A percentile compares a stretch with the other conserved stretches of the same genome.
Evolutionary conservation across 345 rosid genomes (phyloP).

Genomic region (Pugionium dolabratum): DNA sequence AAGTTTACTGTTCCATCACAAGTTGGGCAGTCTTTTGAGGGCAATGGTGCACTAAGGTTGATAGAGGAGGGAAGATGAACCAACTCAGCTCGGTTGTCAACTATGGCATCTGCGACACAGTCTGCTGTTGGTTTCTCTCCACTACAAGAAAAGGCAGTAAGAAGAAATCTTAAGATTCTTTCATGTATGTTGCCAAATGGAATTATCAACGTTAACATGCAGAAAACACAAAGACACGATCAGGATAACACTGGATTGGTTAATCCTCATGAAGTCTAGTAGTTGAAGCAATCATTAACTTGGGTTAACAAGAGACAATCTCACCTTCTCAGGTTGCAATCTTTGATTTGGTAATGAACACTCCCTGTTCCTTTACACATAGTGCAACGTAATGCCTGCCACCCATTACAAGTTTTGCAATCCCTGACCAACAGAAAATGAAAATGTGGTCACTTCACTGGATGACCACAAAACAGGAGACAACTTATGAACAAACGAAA

Average conservation of each 20-base stretch:
- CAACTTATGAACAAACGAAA: background rate
- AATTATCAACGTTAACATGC: background rate
- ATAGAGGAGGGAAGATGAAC: slow-evolving; percentile 79
- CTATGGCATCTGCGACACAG: slow-evolving; percentile 73
- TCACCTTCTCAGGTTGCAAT: slow-evolving; percentile 72
- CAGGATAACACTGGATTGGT: background rate
- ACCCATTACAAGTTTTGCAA: slow-evolving; percentile 78
- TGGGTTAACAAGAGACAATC: slow-evolving; percentile 3
- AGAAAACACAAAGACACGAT: background rate
- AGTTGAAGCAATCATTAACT: background rate
- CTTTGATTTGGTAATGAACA: slow-evolving; percentile 84
- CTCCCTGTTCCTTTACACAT: slow-evolving; percentile 93
- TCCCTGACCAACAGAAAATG: slow-evolving; percentile 50
- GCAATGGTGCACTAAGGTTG: slow-evolving; percentile 67
- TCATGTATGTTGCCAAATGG: slow-evolving; percentile 8
- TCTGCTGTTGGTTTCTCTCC: slow-evolving; percentile 91
- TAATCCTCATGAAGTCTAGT: background rate
- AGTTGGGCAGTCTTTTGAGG: slow-evolving; percentile 82
- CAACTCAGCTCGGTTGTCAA: slow-evolving; percentile 80
- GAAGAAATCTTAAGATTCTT: background rate
- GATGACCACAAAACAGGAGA: background rate
- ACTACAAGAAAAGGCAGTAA: slow-evolving; percentile 49
- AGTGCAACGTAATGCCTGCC: slow-evolving; percentile 87
- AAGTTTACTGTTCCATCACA: slow-evolving; percentile 90
- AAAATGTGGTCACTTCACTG: background rate